Evolutionary conservation across 2,329 filamentous ascomycete genomes (phyloP), one percentile per base, ranked within the genome.

Genomic region (Cladosporium phlei): DNA sequence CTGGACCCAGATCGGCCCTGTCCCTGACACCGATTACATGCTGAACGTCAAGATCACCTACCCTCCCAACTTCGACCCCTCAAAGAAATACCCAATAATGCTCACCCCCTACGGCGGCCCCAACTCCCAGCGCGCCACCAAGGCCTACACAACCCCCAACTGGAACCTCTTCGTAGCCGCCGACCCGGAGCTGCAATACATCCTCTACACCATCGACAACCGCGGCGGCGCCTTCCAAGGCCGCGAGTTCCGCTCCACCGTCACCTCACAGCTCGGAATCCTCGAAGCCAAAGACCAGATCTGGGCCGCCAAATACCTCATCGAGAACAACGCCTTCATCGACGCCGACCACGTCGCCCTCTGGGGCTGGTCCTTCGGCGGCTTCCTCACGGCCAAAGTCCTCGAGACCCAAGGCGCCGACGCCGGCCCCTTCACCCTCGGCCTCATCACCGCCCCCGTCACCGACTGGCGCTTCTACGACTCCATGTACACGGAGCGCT

Each of bases 401-500:
- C 68, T 86, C 6, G 83, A 86, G 58, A 45, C 42, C 5, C 42
- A 45, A 30, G 42, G 42, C 24, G 69, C 72, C 0, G 69, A 79
- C 60, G 77, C 76, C 14, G 77, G 76, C 1, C 74, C 75, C 12
- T 85, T 86, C 61, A 75, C 78, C 0, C 73, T 82, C 6, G 82
- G 74, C 0, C 63, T 85, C 8, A 80, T 83, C 55, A 80, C 79
- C 0, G 82, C 82, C 0, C 82, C 82, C 0, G 81, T 86, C 0
- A 73, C 72, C 2, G 83, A 86, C 65, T 86, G 80, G 79, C 75
- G 81, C 1, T 80, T 86, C 67, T 86, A 86, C 63, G 82, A 86
- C 62, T 77, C 73, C 46, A 78, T 86, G 70, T 86, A 85, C 61
- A 85, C 83, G 0, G 83, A 86, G 63, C 75, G 83, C 9, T 86